phyloP scores from a whole-genome alignment of 108 stramenopile species.

The Nitzschia inconspicua region DNA sequence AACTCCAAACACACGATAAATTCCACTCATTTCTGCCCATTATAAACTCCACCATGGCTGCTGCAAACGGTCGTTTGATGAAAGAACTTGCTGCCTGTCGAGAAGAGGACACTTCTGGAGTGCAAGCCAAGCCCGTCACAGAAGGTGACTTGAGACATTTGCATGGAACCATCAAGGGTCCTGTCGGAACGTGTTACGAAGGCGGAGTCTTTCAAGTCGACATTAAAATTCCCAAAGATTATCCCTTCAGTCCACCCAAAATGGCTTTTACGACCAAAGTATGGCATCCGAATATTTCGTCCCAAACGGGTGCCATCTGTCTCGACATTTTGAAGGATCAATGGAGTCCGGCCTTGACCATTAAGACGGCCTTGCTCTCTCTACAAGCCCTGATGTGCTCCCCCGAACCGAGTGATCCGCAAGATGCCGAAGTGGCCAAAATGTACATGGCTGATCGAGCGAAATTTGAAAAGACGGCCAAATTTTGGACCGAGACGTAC shows the following conservation, averaged over 20 bases:
- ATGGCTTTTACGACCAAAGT: conserved; percentile 94
- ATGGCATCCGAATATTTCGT: conserved; percentile 97
- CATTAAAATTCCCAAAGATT: conserved; percentile 76
- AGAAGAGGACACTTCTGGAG: no score
- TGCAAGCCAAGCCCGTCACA: conserved; percentile 40
- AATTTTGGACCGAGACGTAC: conserved; percentile 92
- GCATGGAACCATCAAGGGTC: conserved; percentile 66
- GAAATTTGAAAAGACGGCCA: conserved; percentile 85
- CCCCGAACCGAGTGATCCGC: conserved; percentile 91
- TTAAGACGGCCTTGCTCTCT: conserved; percentile 91
- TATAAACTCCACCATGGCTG: no score
- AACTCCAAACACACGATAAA: no score
- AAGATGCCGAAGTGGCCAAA: conserved; percentile 94
- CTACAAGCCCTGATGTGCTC: conserved; percentile 92
- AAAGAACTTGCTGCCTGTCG: conserved; percentile 62
- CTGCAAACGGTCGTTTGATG: conserved; percentile 39
- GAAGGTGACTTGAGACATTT: conserved; percentile 45
- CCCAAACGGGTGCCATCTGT: conserved; percentile 96
- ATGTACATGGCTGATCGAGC: conserved; percentile 82
- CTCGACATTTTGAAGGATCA: conserved; percentile 97
- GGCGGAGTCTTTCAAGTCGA: conserved; percentile 78
- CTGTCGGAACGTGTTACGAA: conserved; percentile 75
- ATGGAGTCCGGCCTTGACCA: conserved; percentile 97
- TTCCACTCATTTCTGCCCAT: no score
- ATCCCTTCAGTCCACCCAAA: conserved; percentile 94